Evolutionary conservation across 2,329 filamentous ascomycete genomes (phyloP), one percentile per base, ranked within the genome.

Genomic region (Diplodia seriata): DNA sequence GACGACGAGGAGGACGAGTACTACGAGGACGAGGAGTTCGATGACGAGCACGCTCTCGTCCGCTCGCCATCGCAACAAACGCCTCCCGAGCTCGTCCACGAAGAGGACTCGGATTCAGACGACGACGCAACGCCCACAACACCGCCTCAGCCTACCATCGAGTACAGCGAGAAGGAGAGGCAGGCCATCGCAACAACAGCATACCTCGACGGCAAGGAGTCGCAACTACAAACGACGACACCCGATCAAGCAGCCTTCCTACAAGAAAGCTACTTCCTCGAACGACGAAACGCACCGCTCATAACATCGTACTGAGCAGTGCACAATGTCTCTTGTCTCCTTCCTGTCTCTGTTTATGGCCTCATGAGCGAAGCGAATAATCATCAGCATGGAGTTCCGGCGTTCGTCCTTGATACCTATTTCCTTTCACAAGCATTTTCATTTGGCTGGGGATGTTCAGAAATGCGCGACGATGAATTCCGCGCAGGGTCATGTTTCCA

Each of bases 71-170:
- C 76, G 29, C 77, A 78, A 68, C 76, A 79, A 72, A 80, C 81
- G 73, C 82, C 82, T 68, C 83, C 83, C 53, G 82, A 84, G 75
- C 82, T 84, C 70, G 78, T 81, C 53, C 79, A 82, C 76, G 82
- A 84, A 70, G 79, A 80, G 49, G 81, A 82, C 71, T 77, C 76
- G 40, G 74, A 61, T 14, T 82, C 80, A 4, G 82, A 84, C 68
- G 82, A 85, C 74, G 82, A 71, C 47, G 71, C 84, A 68, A 78
- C 79, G 33, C 80, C 81, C 68, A 83, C 82, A 59, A 75, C 78
- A 54, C 83, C 83, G 54, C 83, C 83, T 53, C 80, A 81, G 31
- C 76, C 80, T 70, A 75, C 75, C 14, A 76, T 84, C 73, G 80
- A 84, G 69, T 80, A 82, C 74, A 79, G 77, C 57, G 79, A 83